These are phyloP conservation scores for Hanseniaspora vineae DNA, from an alignment of 805 yeast species.

Conservation along the genomic window DNA sequence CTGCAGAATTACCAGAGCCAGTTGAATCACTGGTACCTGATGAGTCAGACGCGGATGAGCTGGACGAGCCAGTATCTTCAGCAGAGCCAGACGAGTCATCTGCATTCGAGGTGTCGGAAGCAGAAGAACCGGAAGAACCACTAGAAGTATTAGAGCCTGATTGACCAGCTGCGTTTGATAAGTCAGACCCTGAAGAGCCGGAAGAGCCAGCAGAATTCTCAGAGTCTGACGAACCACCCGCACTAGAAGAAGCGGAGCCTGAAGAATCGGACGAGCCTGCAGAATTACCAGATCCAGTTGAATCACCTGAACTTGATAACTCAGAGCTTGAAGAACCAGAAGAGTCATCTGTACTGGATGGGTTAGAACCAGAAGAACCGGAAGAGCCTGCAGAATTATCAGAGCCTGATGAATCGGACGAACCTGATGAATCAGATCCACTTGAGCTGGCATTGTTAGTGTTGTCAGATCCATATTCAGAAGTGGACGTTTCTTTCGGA, in stretches of 20 bases:
- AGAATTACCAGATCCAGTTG: too few species aligned
- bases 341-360: conserved; percentile 1
- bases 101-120: neutral
- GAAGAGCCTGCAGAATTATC: neutral
- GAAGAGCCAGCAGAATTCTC: too few species aligned
- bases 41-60: neutral
- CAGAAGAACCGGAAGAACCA: neutral
- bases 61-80: neutral
- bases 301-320: too few species aligned
- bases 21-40: neutral
- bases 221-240: too few species aligned
- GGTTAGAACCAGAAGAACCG: neutral
- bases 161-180: too few species aligned
- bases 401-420: too few species aligned
- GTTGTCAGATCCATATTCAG: neutral
- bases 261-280: neutral
- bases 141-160: neutral
- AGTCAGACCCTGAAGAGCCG: too few species aligned
- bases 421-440: neutral
- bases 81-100: conserved; percentile 2
- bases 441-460: neutral
- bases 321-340: too few species aligned
- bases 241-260: too few species aligned
- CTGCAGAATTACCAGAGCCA: neutral
- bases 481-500: neutral